Evolutionary conservation across 331 rosid species (phyloP).

Genomic region (Quercus phellos): DNA sequence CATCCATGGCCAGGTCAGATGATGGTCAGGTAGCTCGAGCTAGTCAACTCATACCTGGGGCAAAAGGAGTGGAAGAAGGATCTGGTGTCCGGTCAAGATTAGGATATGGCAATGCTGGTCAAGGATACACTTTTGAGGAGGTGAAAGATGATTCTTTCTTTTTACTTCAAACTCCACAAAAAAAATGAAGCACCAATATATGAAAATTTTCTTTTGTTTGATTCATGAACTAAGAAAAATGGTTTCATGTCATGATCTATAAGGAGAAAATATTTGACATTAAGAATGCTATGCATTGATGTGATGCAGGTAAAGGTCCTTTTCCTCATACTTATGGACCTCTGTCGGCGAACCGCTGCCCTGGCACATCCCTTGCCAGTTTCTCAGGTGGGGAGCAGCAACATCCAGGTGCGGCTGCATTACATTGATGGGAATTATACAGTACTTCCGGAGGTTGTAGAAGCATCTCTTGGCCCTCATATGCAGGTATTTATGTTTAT

Average conservation of each 20-base stretch:
- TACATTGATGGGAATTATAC: slow-evolving; percentile 92
- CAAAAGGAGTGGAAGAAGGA: slow-evolving; percentile 79
- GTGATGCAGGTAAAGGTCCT: slow-evolving; percentile 75
- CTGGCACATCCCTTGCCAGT: slow-evolving; percentile 80
- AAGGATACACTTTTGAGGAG: slow-evolving; percentile 92
- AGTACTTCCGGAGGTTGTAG: slow-evolving; percentile 90
- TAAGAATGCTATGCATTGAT: slow-evolving; percentile 13
- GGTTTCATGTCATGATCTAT: slow-evolving; percentile 1
- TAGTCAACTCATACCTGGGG: slow-evolving; percentile 55
- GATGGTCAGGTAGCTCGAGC: slow-evolving; percentile 63
- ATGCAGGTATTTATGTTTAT: slow-evolving; percentile 62
- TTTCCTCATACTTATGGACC: slow-evolving; percentile 85
- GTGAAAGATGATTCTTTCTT: slow-evolving; percentile 30
- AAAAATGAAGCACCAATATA: background rate
- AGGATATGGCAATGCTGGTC: slow-evolving; percentile 95
- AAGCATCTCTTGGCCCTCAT: slow-evolving; percentile 92
- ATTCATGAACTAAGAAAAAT: background rate
- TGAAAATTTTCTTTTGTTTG: background rate
- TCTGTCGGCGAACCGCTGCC: slow-evolving; percentile 73
- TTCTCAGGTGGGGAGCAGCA: slow-evolving; percentile 86
- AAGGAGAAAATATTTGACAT: slow-evolving; percentile 17
- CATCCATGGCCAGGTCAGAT: slow-evolving; percentile 54
- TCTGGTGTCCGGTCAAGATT: slow-evolving; percentile 59
- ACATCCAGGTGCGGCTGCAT: slow-evolving; percentile 89
- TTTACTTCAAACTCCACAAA: background rate